A percentile compares a stretch with the other conserved stretches of the same genome.
These are phyloP conservation scores for Coleophoma crateriformis DNA, from an alignment of 2,329 filamentous ascomycete genomes.

Conservation along the genomic window DNA sequence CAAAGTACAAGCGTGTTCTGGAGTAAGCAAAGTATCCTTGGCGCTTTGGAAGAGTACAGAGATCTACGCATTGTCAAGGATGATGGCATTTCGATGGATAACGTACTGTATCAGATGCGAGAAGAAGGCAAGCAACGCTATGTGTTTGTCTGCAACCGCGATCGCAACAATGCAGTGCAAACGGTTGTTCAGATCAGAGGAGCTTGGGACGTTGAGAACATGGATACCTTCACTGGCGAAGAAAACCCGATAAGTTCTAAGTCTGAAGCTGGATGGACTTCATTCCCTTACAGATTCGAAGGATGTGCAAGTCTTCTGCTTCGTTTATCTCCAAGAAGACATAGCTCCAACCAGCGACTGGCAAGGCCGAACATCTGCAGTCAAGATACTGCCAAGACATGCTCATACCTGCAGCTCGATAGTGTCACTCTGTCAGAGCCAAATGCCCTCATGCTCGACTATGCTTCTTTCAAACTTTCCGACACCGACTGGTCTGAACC, in stretches of 20 bases:
- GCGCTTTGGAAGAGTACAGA: constrained; percentile 15
- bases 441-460: constrained; percentile 27
- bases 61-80: constrained; percentile 17
- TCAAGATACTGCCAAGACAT: background rate
- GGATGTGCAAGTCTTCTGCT: constrained; percentile 25
- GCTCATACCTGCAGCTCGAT: constrained; percentile 1
- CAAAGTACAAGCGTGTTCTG: constrained; percentile 13
- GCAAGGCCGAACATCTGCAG: background rate
- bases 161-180: constrained; percentile 14
- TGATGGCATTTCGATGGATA: constrained; percentile 5
- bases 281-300: constrained; percentile 21
- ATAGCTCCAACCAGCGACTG: background rate
- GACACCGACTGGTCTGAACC: constrained; percentile 13
- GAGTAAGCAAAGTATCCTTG: constrained; percentile 14
- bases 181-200: constrained; percentile 20
- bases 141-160: constrained; percentile 27
- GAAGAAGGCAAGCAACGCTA: constrained; percentile 22
- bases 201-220: constrained; percentile 18
- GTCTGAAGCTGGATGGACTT: constrained; percentile 15
- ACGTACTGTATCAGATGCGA: constrained; percentile 25
- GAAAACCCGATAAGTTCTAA: constrained; percentile 3
- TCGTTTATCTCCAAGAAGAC: constrained; percentile 10
- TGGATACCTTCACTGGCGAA: constrained; percentile 24
- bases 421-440: constrained; percentile 20
- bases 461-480: constrained; percentile 20